Evolutionary conservation across 129 eudicot genomes (phyloP), one percentile per base, ranked within the genome.

Genomic region (Mikania micrantha): DNA sequence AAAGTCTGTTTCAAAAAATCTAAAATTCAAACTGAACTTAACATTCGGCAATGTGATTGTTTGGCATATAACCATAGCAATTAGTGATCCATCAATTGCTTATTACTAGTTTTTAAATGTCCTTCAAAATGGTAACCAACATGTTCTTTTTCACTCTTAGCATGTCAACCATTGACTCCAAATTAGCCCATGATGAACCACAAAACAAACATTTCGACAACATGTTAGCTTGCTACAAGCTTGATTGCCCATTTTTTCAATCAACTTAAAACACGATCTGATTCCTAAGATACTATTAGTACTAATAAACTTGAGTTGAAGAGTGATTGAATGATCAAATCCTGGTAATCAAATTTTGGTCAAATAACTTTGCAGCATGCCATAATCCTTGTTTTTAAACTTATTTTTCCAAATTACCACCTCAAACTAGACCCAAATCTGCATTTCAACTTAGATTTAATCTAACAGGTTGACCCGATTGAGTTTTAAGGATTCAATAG

Each of bases 351-450:
- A 35, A 73, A 21, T 24, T 10, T 72, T 45, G 48, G 13, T n/a
- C 66, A 5, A 73, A 24, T 24, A 60, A 57, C 19, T 24, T 67
- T 8, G 54, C 66, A 69, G 39, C 74, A 50, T 49, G 36, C 47
- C 17, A n/a, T 36, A 38, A 22, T 54, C 57, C 29, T 5, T 71
- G 38, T 58, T 71, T 22, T 10, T 31, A 13, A 42, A 31, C 16
- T 35, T 13, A 21, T 21, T 17, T n/a, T 28, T 1, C 16, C 60
- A 5, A 66, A 67, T n/a, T n/a, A 35, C 24, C 61, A 67, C 49
- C 32, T 67, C 60, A 48, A 11, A 9, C 16, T 19, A 35, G 63
- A 68, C 52, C 64, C 27, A 12, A 50, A 52, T 53, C 38, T 53
- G 16, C 7, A 40, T 9, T 24, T 27, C 3, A 38, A 24, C 44